Conservation (phyloP, 2,329 filamentous ascomycete species). For the Periconia digitata region DNA sequence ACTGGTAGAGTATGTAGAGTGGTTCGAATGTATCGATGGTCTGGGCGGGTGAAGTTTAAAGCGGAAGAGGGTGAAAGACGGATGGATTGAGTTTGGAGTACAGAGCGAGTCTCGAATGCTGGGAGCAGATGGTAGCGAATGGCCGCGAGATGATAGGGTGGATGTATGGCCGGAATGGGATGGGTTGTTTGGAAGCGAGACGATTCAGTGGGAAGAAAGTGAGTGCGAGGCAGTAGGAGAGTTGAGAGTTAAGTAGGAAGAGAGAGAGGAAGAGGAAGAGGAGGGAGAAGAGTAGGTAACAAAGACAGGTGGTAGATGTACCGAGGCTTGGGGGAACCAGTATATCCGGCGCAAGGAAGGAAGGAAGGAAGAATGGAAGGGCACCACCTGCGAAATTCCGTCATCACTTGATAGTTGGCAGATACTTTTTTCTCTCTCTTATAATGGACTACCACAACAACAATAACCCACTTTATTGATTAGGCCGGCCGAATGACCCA, state of each 20-base stretch:
- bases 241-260: slow-evolving; percentile 1
- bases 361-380: background rate
- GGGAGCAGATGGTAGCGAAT: slow-evolving; percentile 19
- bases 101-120: background rate
- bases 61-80: background rate
- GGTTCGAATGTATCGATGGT: too few relatives aligned
- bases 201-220: background rate
- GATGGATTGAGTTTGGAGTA: background rate
- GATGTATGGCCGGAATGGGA: background rate
- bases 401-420: slow-evolving; percentile 3
- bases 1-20: background rate
- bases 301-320: background rate
- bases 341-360: background rate
- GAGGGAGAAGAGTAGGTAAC: background rate
- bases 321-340: slow-evolving; percentile 11
- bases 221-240: too few relatives aligned
- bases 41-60: background rate
- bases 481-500: background rate
- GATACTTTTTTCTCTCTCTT: too few relatives aligned
- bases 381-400: slow-evolving; percentile 12
- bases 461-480: background rate
- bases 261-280: background rate
- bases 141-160: slow-evolving; percentile 1
- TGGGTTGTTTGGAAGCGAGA: too few relatives aligned
- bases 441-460: too few relatives aligned